Evolutionary conservation across 1,284 basidiomycete species (phyloP), one percentile per base, ranked within the genome.

Genomic region (Ganoderma multipileum): DNA sequence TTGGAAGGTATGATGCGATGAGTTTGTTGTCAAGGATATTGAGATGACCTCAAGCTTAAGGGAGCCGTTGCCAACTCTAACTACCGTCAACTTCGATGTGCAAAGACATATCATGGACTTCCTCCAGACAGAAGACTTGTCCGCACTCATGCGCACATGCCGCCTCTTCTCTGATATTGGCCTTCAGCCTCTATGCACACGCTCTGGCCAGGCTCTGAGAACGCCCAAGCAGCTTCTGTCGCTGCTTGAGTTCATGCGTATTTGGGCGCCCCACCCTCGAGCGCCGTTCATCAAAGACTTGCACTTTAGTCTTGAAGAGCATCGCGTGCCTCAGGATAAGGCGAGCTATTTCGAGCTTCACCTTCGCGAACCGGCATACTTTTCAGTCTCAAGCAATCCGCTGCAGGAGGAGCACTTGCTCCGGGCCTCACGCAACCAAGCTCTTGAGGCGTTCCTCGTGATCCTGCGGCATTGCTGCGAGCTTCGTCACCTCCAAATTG

Each of bases 21-120:
- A 38, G 2, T 33, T 26, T 7, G 3, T 23, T 26, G 5, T 30
- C 8, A 28, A 64, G 63, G 63, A 64, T 33, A 11, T 47, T 3
- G 63, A 59, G 50, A 55, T 44, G 20, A 3, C 14, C 16, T 26
- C 12, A 26, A 12, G 20, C 16, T 59, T 41, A 7, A 33, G 16
- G 23, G 8, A 23, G 18, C 41, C 28, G 2, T 20, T 28, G 26
- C 36, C 20, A 20, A 47, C 28, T 36, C 59, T 61, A 55, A 61
- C 47, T 50, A 61, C 47, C n/a, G 26, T 66, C 59, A 61, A 61
- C 60, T 66, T 66, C 52, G 65, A 61, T 33, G 52, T 66, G 9
- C 65, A 66, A 44, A 42, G 26, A 7, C 59, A 61, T n/a, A 61
- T 61, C 65, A 61, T 57, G 65, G 18, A 33, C 2, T 66, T 65